Percentiles rank a stretch among this genome's conserved stretches.
phyloP scores from a whole-genome alignment of 2,329 filamentous ascomycete species.

The Penicillium psychrosexuale region DNA sequence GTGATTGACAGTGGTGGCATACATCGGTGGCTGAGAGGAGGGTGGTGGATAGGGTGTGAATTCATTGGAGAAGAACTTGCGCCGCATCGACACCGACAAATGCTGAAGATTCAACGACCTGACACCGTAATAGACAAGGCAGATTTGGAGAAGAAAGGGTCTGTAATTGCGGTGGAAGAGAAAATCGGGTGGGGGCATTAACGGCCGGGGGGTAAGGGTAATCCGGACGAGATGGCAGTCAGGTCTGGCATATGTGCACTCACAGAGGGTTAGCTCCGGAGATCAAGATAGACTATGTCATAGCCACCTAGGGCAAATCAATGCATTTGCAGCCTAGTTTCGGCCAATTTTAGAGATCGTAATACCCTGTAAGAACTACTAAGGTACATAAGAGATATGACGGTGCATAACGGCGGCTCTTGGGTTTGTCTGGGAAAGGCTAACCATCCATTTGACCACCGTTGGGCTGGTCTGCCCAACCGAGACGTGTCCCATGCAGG shows the following conservation, averaged over 20 bases:
- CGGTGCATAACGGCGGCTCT: conserved; percentile 19
- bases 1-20: conserved; percentile 20
- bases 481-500: conserved; percentile 17
- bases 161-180: conserved; percentile 27
- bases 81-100: conserved; percentile 26
- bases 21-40: conserved; percentile 30
- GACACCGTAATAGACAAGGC: conserved; percentile 37
- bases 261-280: conserved; percentile 32
- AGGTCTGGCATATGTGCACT: conserved; percentile 26
- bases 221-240: conserved; percentile 25
- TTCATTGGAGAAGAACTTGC: conserved; percentile 28
- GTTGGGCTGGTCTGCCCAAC: conserved; percentile 21
- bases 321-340: background rate
- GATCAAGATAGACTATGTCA: conserved; percentile 23
- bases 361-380: background rate
- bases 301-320: background rate
- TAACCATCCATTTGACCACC: conserved; percentile 21
- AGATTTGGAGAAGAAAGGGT: conserved; percentile 29
- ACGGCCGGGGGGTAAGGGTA: conserved; percentile 15
- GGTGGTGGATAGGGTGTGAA: conserved; percentile 22
- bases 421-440: conserved; percentile 15
- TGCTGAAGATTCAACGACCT: conserved; percentile 26
- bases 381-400: conserved; percentile 1
- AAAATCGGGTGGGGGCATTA: conserved; percentile 19
- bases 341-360: background rate